Evolutionary conservation across 2,329 filamentous ascomycete species (phyloP).

Genomic region (Tolypocladium sp.): DNA sequence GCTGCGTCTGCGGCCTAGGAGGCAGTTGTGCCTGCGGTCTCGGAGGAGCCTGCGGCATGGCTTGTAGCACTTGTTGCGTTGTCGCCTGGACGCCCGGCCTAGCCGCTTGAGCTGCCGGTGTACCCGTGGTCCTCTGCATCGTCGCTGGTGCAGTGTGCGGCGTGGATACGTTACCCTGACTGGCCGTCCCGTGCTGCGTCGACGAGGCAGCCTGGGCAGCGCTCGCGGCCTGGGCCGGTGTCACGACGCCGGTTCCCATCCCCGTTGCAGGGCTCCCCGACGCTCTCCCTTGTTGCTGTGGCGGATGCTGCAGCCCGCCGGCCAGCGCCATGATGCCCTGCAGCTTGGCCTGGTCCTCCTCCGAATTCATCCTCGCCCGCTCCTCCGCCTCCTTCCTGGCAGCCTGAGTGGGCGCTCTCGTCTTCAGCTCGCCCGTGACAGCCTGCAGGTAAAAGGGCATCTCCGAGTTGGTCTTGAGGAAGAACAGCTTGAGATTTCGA

Average conservation of each 20-base stretch:
- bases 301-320: conserved; percentile 38
- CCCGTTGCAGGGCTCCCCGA: conserved; percentile 14
- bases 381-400: conserved; percentile 60
- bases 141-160: conserved; percentile 7
- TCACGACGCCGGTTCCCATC: conserved; percentile 19
- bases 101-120: conserved; percentile 14
- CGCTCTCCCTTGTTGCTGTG: conserved; percentile 13
- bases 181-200: conserved; percentile 8
- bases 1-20: conserved; percentile 17
- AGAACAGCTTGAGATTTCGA: conserved; percentile 81
- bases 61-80: conserved; percentile 20
- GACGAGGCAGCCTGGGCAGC: conserved; percentile 11
- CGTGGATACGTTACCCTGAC: conserved; percentile 1
- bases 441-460: conserved; percentile 82
- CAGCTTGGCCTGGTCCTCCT: conserved; percentile 51
- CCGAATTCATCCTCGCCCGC: conserved; percentile 46
- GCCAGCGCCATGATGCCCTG: conserved; percentile 50
- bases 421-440: conserved; percentile 85
- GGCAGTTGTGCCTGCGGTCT: conserved; percentile 18
- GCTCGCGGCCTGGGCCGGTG: conserved; percentile 21
- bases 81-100: conserved; percentile 15
- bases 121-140: conserved; percentile 2
- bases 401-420: conserved; percentile 67
- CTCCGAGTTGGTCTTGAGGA: conserved; percentile 83
- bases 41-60: conserved; percentile 16